Conservation (phyloP, 495 filamentous ascomycete genomes). For the Penicilliopsis zonata region DNA sequence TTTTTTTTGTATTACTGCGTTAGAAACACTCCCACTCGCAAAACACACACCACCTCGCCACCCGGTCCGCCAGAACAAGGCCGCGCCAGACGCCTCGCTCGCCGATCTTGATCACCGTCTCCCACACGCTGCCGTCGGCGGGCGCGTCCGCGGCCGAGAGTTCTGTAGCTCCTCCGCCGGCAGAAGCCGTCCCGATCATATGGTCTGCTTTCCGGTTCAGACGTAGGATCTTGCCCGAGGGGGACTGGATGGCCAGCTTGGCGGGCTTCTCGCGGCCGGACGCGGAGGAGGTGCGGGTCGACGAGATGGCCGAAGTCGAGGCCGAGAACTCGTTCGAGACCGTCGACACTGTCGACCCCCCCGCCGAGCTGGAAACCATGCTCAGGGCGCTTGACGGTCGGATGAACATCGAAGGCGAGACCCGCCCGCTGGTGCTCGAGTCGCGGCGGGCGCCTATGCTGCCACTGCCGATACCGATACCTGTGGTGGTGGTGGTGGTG, state of each 20-base stretch:
- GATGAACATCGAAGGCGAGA: slow-evolving; percentile 57
- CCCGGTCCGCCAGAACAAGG: slow-evolving; percentile 87
- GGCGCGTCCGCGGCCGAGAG: slow-evolving; percentile 37
- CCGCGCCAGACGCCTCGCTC: slow-evolving; percentile 88
- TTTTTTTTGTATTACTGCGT: slow-evolving; percentile 10
- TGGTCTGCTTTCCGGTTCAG: slow-evolving; percentile 81
- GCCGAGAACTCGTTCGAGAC: slow-evolving; percentile 34
- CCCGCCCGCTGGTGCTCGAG: slow-evolving; percentile 24
- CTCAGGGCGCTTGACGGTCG: slow-evolving; percentile 74
- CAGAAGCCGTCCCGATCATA: slow-evolving; percentile 35
- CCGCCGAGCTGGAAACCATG: slow-evolving; percentile 47
- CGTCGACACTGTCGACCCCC: slow-evolving; percentile 24
- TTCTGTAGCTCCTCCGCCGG: too few relatives aligned
- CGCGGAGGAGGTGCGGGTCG: slow-evolving; percentile 33
- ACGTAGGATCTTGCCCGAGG: slow-evolving; percentile 87
- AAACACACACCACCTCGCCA: slow-evolving; percentile 96
- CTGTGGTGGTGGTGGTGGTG: too few relatives aligned
- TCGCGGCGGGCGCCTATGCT: slow-evolving; percentile 39
- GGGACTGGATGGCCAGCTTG: slow-evolving; percentile 89
- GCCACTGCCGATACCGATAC: slow-evolving; percentile 37
- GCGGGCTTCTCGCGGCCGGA: slow-evolving; percentile 67
- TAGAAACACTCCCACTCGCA: slow-evolving; percentile 79
- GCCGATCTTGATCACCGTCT: slow-evolving; percentile 96
- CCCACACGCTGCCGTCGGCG: slow-evolving; percentile 78
- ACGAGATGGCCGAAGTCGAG: slow-evolving; percentile 41